Conservation (phyloP, 768 basidiomycete species). For the Russula emetica region DNA sequence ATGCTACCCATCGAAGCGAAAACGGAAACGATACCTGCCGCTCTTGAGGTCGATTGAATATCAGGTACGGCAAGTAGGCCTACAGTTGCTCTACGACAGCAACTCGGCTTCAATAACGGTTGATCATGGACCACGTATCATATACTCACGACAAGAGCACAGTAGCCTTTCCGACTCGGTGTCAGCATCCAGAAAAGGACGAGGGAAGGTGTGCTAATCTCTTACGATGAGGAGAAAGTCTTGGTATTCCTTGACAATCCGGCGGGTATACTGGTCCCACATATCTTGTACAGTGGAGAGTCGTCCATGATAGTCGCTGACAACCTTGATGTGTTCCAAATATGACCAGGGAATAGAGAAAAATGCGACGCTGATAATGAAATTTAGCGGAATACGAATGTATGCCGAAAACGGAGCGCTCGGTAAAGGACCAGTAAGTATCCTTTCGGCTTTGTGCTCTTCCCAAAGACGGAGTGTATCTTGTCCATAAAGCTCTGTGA, state of each 20-base stretch:
- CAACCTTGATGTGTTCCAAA: slow-evolving; percentile 45
- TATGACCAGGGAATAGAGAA: slow-evolving; percentile 54
- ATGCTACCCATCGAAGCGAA: slow-evolving; percentile 53
- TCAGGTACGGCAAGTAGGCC: slow-evolving; percentile 45
- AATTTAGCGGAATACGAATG: slow-evolving; percentile 34
- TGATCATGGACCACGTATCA: neutral
- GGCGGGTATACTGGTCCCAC: slow-evolving; percentile 49
- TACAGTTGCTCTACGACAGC: slow-evolving; percentile 43
- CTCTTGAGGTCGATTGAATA: slow-evolving; percentile 33
- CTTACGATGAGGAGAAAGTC: slow-evolving; percentile 54
- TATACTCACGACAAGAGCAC: slow-evolving; percentile 48
- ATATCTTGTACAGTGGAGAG: slow-evolving; percentile 45
- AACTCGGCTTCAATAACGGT: neutral
- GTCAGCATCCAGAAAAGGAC: neutral
- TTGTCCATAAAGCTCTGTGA: slow-evolving; percentile 44
- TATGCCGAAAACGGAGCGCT: slow-evolving; percentile 14
- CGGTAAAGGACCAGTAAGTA: slow-evolving; percentile 23
- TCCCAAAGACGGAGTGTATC: slow-evolving; percentile 33
- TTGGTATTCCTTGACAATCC: slow-evolving; percentile 51
- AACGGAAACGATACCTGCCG: slow-evolving; percentile 43
- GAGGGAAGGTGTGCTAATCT: slow-evolving; percentile 26
- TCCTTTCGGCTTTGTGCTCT: slow-evolving; percentile 29
- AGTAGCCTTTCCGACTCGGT: slow-evolving; percentile 40
- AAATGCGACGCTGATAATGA: slow-evolving; percentile 43
- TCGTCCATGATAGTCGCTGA: slow-evolving; percentile 49